These are phyloP conservation scores for Phaffia australis DNA, from an alignment of 768 basidiomycete species.

Conservation along the genomic window DNA sequence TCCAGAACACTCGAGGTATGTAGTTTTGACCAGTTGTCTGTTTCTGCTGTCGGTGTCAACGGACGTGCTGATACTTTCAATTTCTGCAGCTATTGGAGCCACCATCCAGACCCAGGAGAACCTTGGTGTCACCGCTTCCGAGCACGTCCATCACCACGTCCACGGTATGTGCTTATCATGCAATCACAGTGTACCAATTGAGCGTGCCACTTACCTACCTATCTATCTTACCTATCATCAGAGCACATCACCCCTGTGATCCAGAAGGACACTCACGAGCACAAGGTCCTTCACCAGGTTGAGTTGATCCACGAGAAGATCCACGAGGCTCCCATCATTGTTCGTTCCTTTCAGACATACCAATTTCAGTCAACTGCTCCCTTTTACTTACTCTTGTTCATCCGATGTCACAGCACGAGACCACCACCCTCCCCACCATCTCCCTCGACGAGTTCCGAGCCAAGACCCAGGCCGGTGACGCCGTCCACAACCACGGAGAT, in stretches of 20 bases:
- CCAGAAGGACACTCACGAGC: slow-evolving; percentile 39
- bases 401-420: slow-evolving; percentile 11
- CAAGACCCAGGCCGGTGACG: too few species aligned
- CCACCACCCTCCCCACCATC: slow-evolving; percentile 22
- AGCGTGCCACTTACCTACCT: too few species aligned
- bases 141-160: slow-evolving; percentile 40
- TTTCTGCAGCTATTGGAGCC: slow-evolving; percentile 26
- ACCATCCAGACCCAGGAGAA: slow-evolving; percentile 30
- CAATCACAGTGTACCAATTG: too few species aligned
- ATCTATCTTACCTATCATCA: neutral
- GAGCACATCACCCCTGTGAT: slow-evolving; percentile 38
- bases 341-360: neutral
- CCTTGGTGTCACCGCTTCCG: slow-evolving; percentile 31
- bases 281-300: slow-evolving; percentile 39
- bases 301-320: slow-evolving; percentile 38
- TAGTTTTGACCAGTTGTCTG: neutral
- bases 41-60: neutral
- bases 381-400: too few species aligned
- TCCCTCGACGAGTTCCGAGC: slow-evolving; percentile 11
- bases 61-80: neutral
- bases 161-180: too few species aligned
- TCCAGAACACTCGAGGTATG: slow-evolving; percentile 29
- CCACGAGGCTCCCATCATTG: slow-evolving; percentile 36
- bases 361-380: neutral
- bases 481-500: slow-evolving; percentile 4